Base-by-base conservation (phyloP, 2,329 filamentous ascomycete genomes). In the Fusarium burgessii region DNA sequence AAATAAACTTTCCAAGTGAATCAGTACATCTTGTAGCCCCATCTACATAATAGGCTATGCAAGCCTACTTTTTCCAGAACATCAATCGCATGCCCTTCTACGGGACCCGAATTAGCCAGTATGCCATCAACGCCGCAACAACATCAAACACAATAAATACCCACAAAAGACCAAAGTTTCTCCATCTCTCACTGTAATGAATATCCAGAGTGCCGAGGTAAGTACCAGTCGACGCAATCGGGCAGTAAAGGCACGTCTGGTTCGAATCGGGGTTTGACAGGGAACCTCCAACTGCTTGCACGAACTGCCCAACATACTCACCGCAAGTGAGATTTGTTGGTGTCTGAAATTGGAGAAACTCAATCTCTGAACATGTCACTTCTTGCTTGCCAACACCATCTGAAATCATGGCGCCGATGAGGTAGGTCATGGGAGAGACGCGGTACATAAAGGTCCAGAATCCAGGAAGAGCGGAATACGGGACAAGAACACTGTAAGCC, bases 401-500 rank as follows among this genome's bases (percentile, higher is more conserved):
- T 0, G 61, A 62, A 92, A 89, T 18, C 87, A 90, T 13, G 85
- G 84, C 66, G 92, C 88, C 89, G 83, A 79, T 92, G 81, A 84
- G 85, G 79, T 91, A 92, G 0, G 88, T 91, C 66, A 91, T 87
- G 0, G 89, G 89, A 0, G 85, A 88, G 15, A 88, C 81, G 23
- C 87, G 85, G 78, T 92, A 92, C 90, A 92, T 92, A 78, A 91
- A 92, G 63, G 88, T 87, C 91, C 91, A 93, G 82, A 92, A 92
- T 4, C 86, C 83, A 0, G 90, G 90, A 2, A 92, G 82, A 1
- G 82, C 81, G 1, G 0, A 88, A 84, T 1, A 84, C 75, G 62
- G 89, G 85, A 92, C 87, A 61, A 92, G 81, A 17, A 92, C 89
- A 76, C 89, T 83, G 72, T 82, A 75, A 88, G 87, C 88, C 72